phyloP scores from a whole-genome alignment of 257 asterid genomes.

The Salvia rosmarinus region DNA sequence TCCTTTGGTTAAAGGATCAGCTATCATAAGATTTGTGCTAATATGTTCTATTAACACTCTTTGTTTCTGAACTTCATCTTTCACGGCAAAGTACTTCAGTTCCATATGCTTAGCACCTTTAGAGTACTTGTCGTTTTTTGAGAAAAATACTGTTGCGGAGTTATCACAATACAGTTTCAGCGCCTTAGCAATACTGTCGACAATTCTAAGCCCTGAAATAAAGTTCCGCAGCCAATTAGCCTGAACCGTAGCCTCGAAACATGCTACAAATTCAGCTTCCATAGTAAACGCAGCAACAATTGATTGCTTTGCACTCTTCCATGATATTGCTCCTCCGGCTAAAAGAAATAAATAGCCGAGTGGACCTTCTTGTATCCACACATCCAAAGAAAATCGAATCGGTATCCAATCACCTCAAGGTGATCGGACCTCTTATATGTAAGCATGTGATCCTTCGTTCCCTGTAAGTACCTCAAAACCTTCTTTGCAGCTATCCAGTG shows the following conservation, averaged over 20 bases:
- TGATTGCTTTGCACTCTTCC: background rate
- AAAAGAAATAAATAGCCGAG: background rate
- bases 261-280: constrained; percentile 2
- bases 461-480: too few relatives aligned
- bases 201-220: background rate
- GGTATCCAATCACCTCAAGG: too few relatives aligned
- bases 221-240: background rate
- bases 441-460: too few relatives aligned
- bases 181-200: background rate
- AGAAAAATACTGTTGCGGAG: background rate
- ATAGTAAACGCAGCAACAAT: background rate
- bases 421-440: too few relatives aligned
- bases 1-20: too few relatives aligned
- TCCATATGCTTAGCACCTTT: background rate
- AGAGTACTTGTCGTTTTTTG: background rate
- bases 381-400: too few relatives aligned
- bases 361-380: background rate
- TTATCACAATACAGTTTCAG: background rate
- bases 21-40: too few relatives aligned
- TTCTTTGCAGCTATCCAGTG: too few relatives aligned
- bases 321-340: constrained; percentile 4
- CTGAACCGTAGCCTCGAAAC: constrained; percentile 12
- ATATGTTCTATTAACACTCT: background rate
- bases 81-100: background rate
- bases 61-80: background rate